A percentile compares a stretch with the other conserved stretches of the same genome.
phyloP scores from a whole-genome alignment of 2,329 filamentous ascomycete genomes.

The Epichloe typhina region DNA sequence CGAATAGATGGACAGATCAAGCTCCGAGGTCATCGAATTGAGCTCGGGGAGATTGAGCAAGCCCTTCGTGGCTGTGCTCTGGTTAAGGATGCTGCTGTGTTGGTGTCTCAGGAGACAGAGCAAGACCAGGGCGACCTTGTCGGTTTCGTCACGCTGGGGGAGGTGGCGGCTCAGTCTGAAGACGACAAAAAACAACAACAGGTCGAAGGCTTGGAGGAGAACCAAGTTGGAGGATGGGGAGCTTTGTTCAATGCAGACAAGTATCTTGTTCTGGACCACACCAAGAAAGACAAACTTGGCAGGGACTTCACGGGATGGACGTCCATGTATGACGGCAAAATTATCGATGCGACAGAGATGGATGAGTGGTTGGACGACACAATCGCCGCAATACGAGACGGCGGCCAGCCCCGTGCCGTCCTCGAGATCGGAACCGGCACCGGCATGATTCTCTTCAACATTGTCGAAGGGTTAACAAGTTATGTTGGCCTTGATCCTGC shows the following conservation, averaged over 20 bases:
- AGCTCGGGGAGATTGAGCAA: slow-evolving; percentile 17
- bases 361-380: slow-evolving; percentile 20
- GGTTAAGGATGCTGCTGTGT: slow-evolving; percentile 10
- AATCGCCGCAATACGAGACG: slow-evolving; percentile 9
- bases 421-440: slow-evolving; percentile 18
- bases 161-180: background rate
- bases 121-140: background rate
- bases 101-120: slow-evolving; percentile 2
- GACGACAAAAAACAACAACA: background rate
- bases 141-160: background rate
- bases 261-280: background rate
- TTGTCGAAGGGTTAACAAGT: slow-evolving; percentile 8
- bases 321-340: slow-evolving; percentile 18
- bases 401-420: slow-evolving; percentile 7
- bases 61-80: slow-evolving; percentile 6
- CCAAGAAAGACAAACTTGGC: slow-evolving; percentile 8
- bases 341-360: slow-evolving; percentile 17
- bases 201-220: background rate
- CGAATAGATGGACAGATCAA: slow-evolving; percentile 18
- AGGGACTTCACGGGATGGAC: slow-evolving; percentile 19
- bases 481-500: slow-evolving; percentile 19
- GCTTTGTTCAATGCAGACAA: background rate
- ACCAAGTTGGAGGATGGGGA: background rate
- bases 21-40: slow-evolving; percentile 18
- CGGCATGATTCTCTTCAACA: slow-evolving; percentile 20